Evolutionary conservation across 129 eudicot genomes (phyloP).

Genomic region (Lactuca saligna): DNA sequence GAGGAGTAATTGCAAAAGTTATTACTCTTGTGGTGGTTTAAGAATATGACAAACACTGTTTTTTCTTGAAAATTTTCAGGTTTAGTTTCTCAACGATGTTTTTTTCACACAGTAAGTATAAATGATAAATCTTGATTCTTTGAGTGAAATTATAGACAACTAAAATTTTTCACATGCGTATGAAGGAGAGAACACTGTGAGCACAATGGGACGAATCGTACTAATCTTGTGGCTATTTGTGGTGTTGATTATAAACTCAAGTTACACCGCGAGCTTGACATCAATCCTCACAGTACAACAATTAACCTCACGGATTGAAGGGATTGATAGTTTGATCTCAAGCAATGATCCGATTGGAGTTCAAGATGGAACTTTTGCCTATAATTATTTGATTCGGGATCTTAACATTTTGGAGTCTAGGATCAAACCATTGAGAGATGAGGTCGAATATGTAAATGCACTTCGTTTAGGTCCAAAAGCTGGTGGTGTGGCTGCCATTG

Average conservation of each 20-base stretch:
- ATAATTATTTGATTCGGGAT: conserved; percentile 58
- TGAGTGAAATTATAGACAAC: background rate
- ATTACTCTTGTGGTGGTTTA: too few relatives aligned
- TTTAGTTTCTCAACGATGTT: conserved; percentile 99
- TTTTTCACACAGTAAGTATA: conserved; percentile 88
- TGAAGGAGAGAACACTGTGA: conserved; percentile 84
- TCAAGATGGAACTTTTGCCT: conserved; percentile 85
- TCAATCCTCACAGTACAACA: conserved; percentile 89
- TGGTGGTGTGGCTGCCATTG: conserved; percentile 84
- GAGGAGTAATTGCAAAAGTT: too few relatives aligned
- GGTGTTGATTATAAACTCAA: conserved; percentile 77
- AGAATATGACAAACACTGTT: background rate
- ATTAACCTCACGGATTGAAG: conserved; percentile 59
- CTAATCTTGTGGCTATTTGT: conserved; percentile 81
- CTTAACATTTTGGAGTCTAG: conserved; percentile 57
- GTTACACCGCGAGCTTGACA: conserved; percentile 94
- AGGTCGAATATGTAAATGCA: conserved; percentile 51
- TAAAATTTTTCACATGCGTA: background rate
- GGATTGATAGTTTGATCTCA: conserved; percentile 68
- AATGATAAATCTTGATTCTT: conserved; percentile 15
- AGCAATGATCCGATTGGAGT: conserved; percentile 68
- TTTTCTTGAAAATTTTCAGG: conserved; percentile 53
- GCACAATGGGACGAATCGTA: conserved; percentile 81
- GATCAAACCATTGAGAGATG: conserved; percentile 53
- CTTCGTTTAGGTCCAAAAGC: conserved; percentile 59